Conservation (phyloP, 148 eudicot genomes). For the Chenopodium suecicum region DNA sequence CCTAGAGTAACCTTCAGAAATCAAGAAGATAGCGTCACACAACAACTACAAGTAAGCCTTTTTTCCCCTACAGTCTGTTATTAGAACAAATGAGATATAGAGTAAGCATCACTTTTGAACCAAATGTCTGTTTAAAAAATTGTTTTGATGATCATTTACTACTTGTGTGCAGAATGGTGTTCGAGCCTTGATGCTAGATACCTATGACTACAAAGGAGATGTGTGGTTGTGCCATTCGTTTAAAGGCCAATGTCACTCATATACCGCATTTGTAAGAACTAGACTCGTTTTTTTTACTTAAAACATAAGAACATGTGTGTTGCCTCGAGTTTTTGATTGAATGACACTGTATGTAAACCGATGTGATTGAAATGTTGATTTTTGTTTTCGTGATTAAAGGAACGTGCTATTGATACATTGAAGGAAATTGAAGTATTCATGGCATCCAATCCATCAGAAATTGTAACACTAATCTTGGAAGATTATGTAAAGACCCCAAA, state of each 20-base stretch:
- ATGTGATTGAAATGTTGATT: neutral
- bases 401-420: slow-evolving; percentile 29
- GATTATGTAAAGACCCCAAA: slow-evolving; percentile 32
- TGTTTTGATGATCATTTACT: neutral
- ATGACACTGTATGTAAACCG: too few relatives aligned
- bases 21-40: slow-evolving; percentile 75
- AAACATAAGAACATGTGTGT: neutral
- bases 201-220: slow-evolving; percentile 37
- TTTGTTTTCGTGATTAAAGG: neutral
- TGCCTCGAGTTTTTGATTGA: too few relatives aligned
- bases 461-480: slow-evolving; percentile 39
- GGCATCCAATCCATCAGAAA: slow-evolving; percentile 35
- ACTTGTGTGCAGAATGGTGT: slow-evolving; percentile 35
- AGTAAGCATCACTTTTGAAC: too few relatives aligned
- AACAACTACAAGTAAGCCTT: slow-evolving; percentile 61
- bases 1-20: slow-evolving; percentile 54
- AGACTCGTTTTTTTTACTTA: neutral
- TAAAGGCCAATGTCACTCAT: slow-evolving; percentile 32
- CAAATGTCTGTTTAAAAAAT: too few relatives aligned
- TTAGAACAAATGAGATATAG: neutral
- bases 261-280: slow-evolving; percentile 32
- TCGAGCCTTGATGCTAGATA: slow-evolving; percentile 37
- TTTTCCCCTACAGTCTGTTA: neutral
- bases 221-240: slow-evolving; percentile 45
- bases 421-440: slow-evolving; percentile 35